These are phyloP conservation scores for Thymus mandschuricus DNA, from an alignment of 257 asterid species.

Conservation along the genomic window DNA sequence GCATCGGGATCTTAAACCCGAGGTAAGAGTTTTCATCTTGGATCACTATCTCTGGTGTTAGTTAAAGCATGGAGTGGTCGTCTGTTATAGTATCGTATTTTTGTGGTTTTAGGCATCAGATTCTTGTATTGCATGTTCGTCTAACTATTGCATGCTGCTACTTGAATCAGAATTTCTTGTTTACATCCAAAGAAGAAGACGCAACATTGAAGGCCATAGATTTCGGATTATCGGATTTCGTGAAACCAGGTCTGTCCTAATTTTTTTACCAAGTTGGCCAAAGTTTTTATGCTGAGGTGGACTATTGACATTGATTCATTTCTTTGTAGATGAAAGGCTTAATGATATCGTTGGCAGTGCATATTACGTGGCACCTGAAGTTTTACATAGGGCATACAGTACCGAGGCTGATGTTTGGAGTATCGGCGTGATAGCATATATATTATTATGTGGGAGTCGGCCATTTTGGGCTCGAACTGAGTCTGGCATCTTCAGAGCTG, in stretches of 20 bases:
- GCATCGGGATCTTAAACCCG: constrained; percentile 97
- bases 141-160: constrained; percentile 41
- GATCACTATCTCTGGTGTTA: not conserved
- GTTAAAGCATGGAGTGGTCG: not conserved
- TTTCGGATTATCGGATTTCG: constrained; percentile 93
- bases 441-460: constrained; percentile 83
- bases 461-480: constrained; percentile 99
- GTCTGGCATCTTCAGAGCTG: constrained; percentile 90
- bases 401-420: constrained; percentile 99
- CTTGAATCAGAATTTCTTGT: constrained; percentile 83
- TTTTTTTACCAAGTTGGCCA: not conserved
- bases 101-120: not conserved
- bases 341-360: constrained; percentile 98
- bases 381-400: constrained; percentile 82
- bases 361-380: constrained; percentile 98
- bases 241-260: constrained; percentile 78
- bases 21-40: constrained; percentile 48
- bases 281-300: not conserved
- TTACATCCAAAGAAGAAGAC: constrained; percentile 73
- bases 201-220: constrained; percentile 89
- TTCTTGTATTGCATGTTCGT: constrained; percentile 5
- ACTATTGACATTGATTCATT: constrained; percentile 6
- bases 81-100: not conserved
- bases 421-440: constrained; percentile 84
- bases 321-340: constrained; percentile 78